Conservation (phyloP, 495 filamentous ascomycete genomes). For the Tuber umbilicatum region DNA sequence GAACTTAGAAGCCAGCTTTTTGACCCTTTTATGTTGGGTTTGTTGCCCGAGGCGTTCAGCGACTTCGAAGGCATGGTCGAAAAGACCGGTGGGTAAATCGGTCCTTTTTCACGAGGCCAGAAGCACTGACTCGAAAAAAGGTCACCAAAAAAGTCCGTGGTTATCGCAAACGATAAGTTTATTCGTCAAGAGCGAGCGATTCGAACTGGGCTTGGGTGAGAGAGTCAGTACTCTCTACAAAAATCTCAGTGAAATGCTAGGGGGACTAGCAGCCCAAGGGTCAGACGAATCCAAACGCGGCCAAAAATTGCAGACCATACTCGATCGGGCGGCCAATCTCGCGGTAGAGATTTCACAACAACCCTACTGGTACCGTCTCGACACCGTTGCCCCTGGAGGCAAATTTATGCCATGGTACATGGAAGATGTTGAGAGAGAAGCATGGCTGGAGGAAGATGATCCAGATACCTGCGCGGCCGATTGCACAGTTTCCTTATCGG, state of each 20-base stretch:
- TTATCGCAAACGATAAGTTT: constrained; percentile 6
- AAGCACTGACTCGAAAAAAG: background rate
- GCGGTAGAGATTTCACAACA: background rate
- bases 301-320: background rate
- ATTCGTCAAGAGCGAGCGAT: background rate
- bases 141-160: background rate
- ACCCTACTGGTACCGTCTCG: background rate
- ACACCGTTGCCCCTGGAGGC: background rate
- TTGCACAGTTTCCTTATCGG: background rate
- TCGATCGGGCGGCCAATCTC: background rate
- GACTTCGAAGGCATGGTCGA: background rate
- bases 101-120: background rate
- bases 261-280: background rate
- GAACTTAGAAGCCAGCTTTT: background rate
- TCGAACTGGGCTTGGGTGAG: background rate
- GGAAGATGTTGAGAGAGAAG: background rate
- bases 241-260: background rate
- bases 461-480: background rate
- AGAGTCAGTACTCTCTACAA: background rate
- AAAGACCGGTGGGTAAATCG: background rate
- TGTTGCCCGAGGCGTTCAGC: background rate
- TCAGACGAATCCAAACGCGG: background rate
- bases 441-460: background rate
- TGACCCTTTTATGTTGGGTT: background rate
- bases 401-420: background rate